These are phyloP conservation scores for Blastobotrys illinoisensis DNA, from an alignment of 1,139 yeast species.

Conservation along the genomic window DNA sequence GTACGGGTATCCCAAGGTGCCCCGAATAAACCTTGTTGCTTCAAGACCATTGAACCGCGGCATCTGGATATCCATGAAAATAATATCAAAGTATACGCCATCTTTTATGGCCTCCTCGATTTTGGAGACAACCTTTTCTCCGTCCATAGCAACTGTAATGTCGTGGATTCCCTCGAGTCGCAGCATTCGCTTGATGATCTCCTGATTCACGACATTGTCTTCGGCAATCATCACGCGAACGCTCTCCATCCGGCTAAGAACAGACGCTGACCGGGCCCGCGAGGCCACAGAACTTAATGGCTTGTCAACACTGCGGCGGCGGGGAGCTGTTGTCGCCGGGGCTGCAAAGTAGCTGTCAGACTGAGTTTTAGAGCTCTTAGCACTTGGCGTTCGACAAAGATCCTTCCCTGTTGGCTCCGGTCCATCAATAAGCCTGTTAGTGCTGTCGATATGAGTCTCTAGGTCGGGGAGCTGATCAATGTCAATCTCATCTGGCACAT, in stretches of 20 bases:
- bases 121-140: slow-evolving; percentile 74
- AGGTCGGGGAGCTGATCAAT: not conserved
- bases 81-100: slow-evolving; percentile 50
- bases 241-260: slow-evolving; percentile 1
- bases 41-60: slow-evolving; percentile 83
- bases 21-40: slow-evolving; percentile 71
- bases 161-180: slow-evolving; percentile 68
- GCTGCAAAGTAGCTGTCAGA: not conserved
- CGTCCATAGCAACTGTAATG: slow-evolving; percentile 77
- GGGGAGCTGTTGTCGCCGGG: not conserved
- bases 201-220: slow-evolving; percentile 87
- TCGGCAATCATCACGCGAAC: slow-evolving; percentile 79
- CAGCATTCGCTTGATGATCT: slow-evolving; percentile 81
- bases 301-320: not conserved
- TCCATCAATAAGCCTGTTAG: not conserved
- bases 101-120: slow-evolving; percentile 47
- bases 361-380: not conserved
- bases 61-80: slow-evolving; percentile 97
- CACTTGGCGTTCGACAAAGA: not conserved
- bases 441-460: not conserved
- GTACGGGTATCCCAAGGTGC: slow-evolving; percentile 53
- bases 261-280: not conserved
- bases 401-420: not conserved
- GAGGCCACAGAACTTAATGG: not conserved
- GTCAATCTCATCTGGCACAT: not conserved